Percentiles rank a stretch among this genome's conserved stretches.
Evolutionary conservation across 352 stramenopile species (phyloP).

Genomic region (Globisporangium yorkense): DNA sequence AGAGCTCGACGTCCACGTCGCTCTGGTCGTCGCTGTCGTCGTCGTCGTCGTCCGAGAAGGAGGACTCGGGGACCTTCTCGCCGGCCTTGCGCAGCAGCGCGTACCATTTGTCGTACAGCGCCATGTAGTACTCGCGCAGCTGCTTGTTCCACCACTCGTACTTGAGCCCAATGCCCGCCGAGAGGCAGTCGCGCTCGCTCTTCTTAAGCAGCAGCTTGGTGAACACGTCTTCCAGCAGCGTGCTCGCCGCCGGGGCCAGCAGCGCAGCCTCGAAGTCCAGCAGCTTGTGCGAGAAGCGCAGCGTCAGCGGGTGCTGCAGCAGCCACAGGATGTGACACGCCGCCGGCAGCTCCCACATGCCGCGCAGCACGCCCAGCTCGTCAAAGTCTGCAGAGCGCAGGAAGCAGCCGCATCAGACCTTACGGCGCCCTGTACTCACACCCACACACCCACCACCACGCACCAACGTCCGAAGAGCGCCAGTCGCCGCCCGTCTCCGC

Average conservation of each 20-base stretch:
- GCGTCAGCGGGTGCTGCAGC: slow-evolving; percentile 68
- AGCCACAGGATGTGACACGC: slow-evolving; percentile 83
- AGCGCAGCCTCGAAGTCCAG: slow-evolving; percentile 81
- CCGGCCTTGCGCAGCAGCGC: slow-evolving; percentile 65
- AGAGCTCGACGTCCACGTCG: slow-evolving; percentile 68
- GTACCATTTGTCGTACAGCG: slow-evolving; percentile 81
- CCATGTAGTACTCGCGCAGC: slow-evolving; percentile 75
- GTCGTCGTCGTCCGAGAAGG: slow-evolving; percentile 65
- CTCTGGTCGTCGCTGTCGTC: slow-evolving; percentile 25
- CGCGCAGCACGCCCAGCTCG: slow-evolving; percentile 49
- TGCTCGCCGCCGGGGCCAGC: slow-evolving; percentile 61
- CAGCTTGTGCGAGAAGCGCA: slow-evolving; percentile 72
- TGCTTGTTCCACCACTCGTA: slow-evolving; percentile 89
- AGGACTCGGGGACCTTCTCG: slow-evolving; percentile 45
- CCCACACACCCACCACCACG: not conserved
- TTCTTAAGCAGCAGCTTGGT: slow-evolving; percentile 84
- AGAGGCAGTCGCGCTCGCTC: slow-evolving; percentile 71
- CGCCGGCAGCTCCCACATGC: slow-evolving; percentile 71
- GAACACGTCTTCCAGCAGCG: slow-evolving; percentile 77
- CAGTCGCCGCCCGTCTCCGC: slow-evolving; percentile 64
- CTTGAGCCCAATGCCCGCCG: slow-evolving; percentile 69
- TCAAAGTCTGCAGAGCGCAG: slow-evolving; percentile 40
- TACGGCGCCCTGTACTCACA: not conserved
- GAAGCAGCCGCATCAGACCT: not conserved
- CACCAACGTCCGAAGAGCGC: slow-evolving; percentile 52